Evolutionary conservation across 169 alveolate species (phyloP), one percentile per base, ranked within the genome.

Genomic region (Cryptosporidium viatorum): DNA sequence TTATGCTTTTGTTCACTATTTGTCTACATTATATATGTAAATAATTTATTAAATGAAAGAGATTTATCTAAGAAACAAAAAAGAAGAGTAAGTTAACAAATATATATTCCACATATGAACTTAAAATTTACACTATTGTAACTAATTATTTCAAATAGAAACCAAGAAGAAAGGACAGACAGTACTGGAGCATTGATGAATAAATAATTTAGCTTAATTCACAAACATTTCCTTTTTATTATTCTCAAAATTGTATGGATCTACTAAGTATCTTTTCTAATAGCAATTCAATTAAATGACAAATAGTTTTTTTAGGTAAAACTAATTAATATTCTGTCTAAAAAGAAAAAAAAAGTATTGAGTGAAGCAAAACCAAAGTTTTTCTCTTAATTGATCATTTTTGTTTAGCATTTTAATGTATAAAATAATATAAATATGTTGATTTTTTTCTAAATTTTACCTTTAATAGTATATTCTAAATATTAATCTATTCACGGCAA

Each of bases 121-220:
- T 37, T 55, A 26, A 26, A 9, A 55, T 55, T 14, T 12, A 55
- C 14, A 9, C 8, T 41, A 23, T 3, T 14, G 23, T 39, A 29
- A 75, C 31, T 12, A 41, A 35, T 18, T 58, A 1, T 45, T 14
- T 33, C 29, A 3, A 5, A 59, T 31, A 80, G 89, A 80, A 80
- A 43, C 89, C 89, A 65, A 80, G 89, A 62, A 80, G 89, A 60
- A 80, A 80, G 29, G 89, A 80, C 37, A 80, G 68, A 65, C 50
- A 80, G 18, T 80, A 80, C 29, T 80, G 89, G 89, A 80, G 89
- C 52, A 80, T 80, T 29, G 89, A 80, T 14, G 89, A 65, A 7
- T 80, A 80, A 33, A 52, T 3, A 5, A n/a, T 16, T n/a, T 50
- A n/a, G n/a, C n/a, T n/a, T n/a, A 23, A 33, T 5, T 71, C 33